Base-by-base conservation (phyloP, 345 rosid genomes). In the Aurinia saxatilis region DNA sequence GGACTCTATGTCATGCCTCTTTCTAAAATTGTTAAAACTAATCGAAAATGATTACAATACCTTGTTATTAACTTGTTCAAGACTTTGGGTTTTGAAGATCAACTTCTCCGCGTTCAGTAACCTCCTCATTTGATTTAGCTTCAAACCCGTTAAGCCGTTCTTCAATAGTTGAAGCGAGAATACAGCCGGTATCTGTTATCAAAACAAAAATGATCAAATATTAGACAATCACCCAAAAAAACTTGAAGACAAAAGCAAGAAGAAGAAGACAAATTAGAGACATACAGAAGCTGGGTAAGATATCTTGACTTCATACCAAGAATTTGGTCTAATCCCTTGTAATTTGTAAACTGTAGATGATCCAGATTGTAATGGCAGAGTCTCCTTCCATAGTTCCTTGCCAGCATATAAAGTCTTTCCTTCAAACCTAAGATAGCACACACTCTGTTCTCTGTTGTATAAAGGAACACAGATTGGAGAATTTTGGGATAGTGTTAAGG, bases 251-350 rank as follows among this genome's bases (percentile, higher is more conserved):
- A 6, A 34, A 34, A 65, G 7, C 42, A 50, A 25, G 7, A 60
- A 15, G 10, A 50, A 44, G 51, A 67, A 31, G 38, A 58, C 1
- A 50, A 38, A 47, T 50, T 44, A n/a, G n/a, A 65, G 30, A 87
- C 95, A 75, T 90, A 93, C 97, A 78, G 96, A 90, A 78, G 96
- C 96, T 53, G 99, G 99, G 67, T 85, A 87, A 8, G 96, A 90
- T 75, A 90, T 93, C 99, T 93, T 90, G 84, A 90, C 95, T 93
- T 87, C 95, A 44, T 90, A 90, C 96, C 88, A 81, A 72, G 84
- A 68, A 68, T 65, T 31, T 12, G 97, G 70, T 70, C 82, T 93
- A 21, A 93, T 77, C 50, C 87, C 89, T 50, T 80, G 70, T 64
- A 93, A 68, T 21, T 65, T 57, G 52, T 87, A 93, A 39, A 77